Conservation (phyloP, 2,329 filamentous ascomycete species). For the Calonectria pseudoreteaudii region DNA sequence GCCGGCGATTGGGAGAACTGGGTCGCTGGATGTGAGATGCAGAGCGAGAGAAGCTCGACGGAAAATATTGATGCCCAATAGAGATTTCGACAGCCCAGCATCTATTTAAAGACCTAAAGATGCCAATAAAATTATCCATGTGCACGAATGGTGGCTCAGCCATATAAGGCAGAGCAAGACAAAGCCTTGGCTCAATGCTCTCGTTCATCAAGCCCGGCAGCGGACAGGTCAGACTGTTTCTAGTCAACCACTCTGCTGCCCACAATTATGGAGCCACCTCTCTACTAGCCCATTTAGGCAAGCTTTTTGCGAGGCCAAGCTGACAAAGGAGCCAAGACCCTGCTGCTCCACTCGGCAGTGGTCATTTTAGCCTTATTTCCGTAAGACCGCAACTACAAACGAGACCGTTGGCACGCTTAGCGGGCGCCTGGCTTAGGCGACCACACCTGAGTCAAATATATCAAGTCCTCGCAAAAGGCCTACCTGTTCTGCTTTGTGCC, state of each 20-base stretch:
- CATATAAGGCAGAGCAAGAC: neutral
- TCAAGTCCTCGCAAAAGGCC: slow-evolving; percentile 6
- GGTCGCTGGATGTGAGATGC: too few species aligned
- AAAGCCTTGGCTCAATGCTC: neutral
- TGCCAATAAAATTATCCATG: accelerated
- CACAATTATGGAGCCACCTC: neutral
- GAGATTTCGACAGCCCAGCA: neutral
- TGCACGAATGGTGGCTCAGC: neutral
- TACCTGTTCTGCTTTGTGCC: neutral
- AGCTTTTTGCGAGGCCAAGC: neutral
- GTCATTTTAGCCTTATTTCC: neutral
- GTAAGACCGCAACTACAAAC: neutral
- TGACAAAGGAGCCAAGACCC: neutral
- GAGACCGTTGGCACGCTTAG: too few species aligned
- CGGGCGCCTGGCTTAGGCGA: too few species aligned
- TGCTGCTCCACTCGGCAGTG: neutral
- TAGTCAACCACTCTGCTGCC: neutral
- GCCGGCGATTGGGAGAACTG: too few species aligned
- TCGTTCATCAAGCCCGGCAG: neutral
- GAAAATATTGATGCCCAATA: too few species aligned
- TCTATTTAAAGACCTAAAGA: neutral
- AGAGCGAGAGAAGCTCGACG: too few species aligned
- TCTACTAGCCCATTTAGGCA: neutral
- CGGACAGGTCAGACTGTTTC: neutral
- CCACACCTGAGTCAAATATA: neutral